Evolutionary conservation across 805 yeast species (phyloP).

Genomic region (Barnettozyma sucrosica): DNA sequence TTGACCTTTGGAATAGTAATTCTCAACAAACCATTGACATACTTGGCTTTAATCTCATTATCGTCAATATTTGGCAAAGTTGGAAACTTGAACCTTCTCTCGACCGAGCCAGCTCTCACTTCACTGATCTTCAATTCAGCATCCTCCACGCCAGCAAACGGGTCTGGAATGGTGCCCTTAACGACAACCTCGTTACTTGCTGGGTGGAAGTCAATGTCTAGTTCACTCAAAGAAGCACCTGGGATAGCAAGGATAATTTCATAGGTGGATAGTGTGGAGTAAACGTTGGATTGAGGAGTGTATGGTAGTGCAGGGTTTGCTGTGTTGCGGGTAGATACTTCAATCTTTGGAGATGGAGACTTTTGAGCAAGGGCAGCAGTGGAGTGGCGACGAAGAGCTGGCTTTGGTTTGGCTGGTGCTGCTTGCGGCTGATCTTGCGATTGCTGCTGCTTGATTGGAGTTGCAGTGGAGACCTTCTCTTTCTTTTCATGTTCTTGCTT

Average conservation of each 20-base stretch:
- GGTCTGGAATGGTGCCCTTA: conserved; percentile 37
- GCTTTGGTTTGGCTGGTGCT: conserved; percentile 7
- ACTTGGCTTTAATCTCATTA: conserved; percentile 47
- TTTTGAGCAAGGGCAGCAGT: conserved; percentile 15
- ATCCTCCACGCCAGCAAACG: conserved; percentile 24
- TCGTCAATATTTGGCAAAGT: conserved; percentile 46
- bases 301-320: conserved; percentile 37
- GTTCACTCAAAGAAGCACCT: conserved; percentile 49
- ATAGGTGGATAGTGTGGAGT: conserved; percentile 42
- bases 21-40: conserved; percentile 48
- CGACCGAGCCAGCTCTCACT: conserved; percentile 50
- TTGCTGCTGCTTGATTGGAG: conserved; percentile 3
- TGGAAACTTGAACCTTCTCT: conserved; percentile 52
- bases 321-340: conserved; percentile 23
- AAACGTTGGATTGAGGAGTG: conserved; percentile 55
- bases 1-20: conserved; percentile 44
- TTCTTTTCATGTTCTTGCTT: neutral
- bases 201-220: conserved; percentile 56
- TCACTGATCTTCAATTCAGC: conserved; percentile 40
- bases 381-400: conserved; percentile 21
- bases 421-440: neutral
- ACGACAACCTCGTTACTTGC: conserved; percentile 47
- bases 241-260: conserved; percentile 47
- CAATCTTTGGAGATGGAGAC: conserved; percentile 26
- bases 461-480: conserved; percentile 1